Base-by-base conservation (phyloP, 495 filamentous ascomycete species). In the Schizothecium vesticola region DNA sequence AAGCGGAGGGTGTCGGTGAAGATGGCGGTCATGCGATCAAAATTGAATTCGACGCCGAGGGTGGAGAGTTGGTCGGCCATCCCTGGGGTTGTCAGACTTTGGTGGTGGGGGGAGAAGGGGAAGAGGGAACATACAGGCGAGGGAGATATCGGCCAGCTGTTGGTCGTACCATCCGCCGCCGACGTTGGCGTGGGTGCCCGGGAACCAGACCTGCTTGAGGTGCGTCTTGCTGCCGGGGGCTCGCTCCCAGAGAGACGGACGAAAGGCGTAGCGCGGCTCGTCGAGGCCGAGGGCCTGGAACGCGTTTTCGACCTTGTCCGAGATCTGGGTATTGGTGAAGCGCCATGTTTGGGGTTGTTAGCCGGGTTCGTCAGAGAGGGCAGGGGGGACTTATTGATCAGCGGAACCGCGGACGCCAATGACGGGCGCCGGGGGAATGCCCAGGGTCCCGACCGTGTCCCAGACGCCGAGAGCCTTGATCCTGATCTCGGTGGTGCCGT, bases 241-340 rank as follows among this genome's bases (percentile, higher is more conserved):
- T 16, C 75, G 71, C 62, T 82, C 76, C 89, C 89, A 91, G 5
- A 91, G 72, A 5, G 87, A 82, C 9, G 90, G 90, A 0, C 84
- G 78, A 70, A 91, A 92, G 5, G 87, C 82, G 21, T 76, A 78
- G 19, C 89, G 84, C n/a, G 84, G 79, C 78, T 92, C 90, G 70
- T 91, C 88, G 2, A 92, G 82, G 1, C 88, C 90, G 1, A 92
- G 79, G 16, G 89, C 89, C 73, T 92, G 90, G 71, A 91, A 91
- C 4, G 89, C 90, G 71, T 90, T 83, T 67, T 90, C 84, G 5
- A 91, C 84, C 69, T 77, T 76, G 66, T 83, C 77, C 12, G 80
- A 80, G 2, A 89, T 76, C 51, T 83, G 79, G 13, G 86, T 88
- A 75, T 88, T 85, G 75, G 86, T 84, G 75, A 89, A 89, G 10